phyloP scores from a whole-genome alignment of 257 asterid species.

The Nicotiana benthamiana region DNA sequence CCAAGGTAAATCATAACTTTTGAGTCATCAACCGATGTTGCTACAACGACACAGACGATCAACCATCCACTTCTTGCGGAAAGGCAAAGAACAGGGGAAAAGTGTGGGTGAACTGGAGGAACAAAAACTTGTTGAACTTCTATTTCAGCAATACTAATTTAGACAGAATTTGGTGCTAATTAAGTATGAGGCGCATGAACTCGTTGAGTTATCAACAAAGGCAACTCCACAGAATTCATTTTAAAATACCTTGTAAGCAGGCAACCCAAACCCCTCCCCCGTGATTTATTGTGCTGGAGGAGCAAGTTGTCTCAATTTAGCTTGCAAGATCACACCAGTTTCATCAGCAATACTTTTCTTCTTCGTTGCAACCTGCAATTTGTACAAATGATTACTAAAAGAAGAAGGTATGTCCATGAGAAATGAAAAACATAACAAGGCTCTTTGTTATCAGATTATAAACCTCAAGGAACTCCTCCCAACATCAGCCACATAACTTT shows the following conservation, averaged over 20 bases:
- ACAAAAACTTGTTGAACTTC: neutral
- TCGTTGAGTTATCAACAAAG: neutral
- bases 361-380: conserved; percentile 65
- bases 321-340: conserved; percentile 66
- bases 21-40: neutral
- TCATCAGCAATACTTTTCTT: conserved; percentile 81
- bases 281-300: conserved; percentile 36
- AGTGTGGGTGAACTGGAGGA: neutral
- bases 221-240: neutral
- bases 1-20: neutral
- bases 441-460: neutral
- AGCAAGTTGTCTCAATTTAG: conserved; percentile 53
- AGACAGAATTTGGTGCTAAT: neutral
- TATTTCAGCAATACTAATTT: neutral
- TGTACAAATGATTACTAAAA: neutral
- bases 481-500: neutral
- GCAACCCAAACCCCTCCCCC: too few relatives aligned
- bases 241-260: neutral
- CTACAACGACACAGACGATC: neutral
- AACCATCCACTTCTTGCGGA: neutral
- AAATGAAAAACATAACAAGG: neutral
- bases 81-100: neutral
- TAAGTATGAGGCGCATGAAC: neutral
- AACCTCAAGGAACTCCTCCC: neutral
- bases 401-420: neutral